Evolutionary conservation across 306 rosid species (phyloP).

Genomic region (Canavalia ensiformis): DNA sequence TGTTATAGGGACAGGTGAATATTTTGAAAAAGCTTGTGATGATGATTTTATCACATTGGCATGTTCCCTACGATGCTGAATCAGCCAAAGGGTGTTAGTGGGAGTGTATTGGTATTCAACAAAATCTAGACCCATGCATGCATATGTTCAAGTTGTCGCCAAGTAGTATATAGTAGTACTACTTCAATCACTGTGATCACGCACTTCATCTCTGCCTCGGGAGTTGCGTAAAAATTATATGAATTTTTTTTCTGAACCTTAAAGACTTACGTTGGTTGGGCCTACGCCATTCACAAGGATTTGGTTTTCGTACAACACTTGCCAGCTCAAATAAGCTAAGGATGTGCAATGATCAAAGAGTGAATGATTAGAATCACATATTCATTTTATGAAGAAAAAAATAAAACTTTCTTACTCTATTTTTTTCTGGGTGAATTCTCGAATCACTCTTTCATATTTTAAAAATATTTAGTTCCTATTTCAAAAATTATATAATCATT

Average conservation of each 20-base stretch:
- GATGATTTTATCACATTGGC: constrained; percentile 39
- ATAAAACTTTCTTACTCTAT: no score
- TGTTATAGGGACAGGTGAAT: constrained; percentile 29
- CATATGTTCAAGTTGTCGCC: constrained; percentile 43
- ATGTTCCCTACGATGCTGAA: constrained; percentile 35
- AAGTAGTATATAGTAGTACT: constrained; percentile 9
- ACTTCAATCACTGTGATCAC: constrained; percentile 14
- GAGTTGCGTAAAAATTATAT: constrained; percentile 21
- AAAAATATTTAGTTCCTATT: no score
- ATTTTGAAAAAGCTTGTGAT: constrained; percentile 3
- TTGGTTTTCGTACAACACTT: not conserved
- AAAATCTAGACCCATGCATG: constrained; percentile 41
- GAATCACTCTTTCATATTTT: no score
- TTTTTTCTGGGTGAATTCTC: no score
- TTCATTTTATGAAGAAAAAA: not conserved
- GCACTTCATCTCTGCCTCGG: constrained; percentile 39
- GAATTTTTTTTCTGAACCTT: not conserved
- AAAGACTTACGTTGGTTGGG: not conserved
- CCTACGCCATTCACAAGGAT: not conserved
- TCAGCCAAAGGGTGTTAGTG: constrained; percentile 12
- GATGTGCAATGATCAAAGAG: not conserved
- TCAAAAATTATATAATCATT: no score
- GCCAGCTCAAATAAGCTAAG: not conserved
- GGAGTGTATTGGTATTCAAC: constrained; percentile 33
- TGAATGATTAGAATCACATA: not conserved